Conservation (phyloP, 1,139 yeast genomes). For the Torulaspora globosa region DNA sequence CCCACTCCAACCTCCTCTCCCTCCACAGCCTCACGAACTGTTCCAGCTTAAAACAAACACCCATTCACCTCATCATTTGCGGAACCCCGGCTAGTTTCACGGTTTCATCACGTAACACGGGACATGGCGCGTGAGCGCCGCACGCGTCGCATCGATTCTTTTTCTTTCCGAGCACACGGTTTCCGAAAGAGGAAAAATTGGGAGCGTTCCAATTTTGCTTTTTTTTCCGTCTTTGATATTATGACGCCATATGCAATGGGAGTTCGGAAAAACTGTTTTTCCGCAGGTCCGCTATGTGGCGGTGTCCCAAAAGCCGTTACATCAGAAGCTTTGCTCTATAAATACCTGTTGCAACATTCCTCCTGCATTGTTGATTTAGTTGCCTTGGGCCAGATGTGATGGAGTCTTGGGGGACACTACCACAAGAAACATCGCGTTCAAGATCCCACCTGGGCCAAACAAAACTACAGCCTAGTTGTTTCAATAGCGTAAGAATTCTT, state of each 20-base stretch:
- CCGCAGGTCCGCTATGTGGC: neutral
- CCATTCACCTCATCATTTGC: neutral
- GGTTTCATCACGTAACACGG: too few species aligned
- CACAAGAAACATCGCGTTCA: neutral
- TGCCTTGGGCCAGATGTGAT: too few species aligned
- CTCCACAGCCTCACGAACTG: neutral
- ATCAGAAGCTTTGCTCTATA: neutral
- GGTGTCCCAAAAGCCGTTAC: too few species aligned
- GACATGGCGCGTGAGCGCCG: too few species aligned
- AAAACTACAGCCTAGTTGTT: neutral
- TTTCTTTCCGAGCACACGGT: neutral
- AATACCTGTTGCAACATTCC: neutral
- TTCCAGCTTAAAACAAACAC: conserved; percentile 2
- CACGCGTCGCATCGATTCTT: too few species aligned
- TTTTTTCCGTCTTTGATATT: neutral
- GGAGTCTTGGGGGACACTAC: neutral
- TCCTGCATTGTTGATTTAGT: neutral
- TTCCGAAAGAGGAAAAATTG: neutral
- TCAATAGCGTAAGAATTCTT: neutral
- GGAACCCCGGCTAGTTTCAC: neutral
- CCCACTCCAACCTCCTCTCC: neutral
- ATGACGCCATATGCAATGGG: neutral
- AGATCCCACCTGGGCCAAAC: neutral
- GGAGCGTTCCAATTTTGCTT: neutral
- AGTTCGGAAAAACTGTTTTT: neutral